These are phyloP conservation scores for Liquidambar formosana DNA, from an alignment of 164 flowering plant species.

Conservation along the genomic window DNA sequence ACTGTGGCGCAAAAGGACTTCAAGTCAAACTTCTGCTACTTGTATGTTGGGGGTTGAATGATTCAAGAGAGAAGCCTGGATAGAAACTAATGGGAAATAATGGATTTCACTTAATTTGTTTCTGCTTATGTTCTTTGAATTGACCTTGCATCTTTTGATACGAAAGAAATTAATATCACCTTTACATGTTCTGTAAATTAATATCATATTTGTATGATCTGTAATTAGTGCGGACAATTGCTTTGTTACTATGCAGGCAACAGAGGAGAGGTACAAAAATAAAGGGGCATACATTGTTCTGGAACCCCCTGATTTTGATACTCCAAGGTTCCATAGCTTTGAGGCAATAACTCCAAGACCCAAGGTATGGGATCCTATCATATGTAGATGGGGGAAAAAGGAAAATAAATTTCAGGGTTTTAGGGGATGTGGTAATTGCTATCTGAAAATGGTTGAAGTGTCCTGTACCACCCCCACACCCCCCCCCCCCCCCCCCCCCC, in stretches of 20 bases:
- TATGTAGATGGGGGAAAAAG: background rate
- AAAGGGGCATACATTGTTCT: conserved; percentile 80
- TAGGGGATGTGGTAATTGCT: background rate
- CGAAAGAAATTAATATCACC: background rate
- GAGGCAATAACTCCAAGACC: conserved; percentile 84
- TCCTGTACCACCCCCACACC: too few species aligned
- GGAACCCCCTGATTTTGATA: conserved; percentile 68
- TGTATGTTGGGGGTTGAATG: background rate
- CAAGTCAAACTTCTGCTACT: background rate
- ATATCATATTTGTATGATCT: background rate
- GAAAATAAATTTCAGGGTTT: background rate
- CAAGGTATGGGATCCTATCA: conserved; percentile 41
- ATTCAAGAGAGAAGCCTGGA: background rate
- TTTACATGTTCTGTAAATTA: background rate
- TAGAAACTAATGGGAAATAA: background rate
- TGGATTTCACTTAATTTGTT: background rate
- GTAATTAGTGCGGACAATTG: background rate
- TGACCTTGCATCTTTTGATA: background rate
- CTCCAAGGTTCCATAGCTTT: conserved; percentile 67
- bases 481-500: too few species aligned
- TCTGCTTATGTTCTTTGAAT: background rate
- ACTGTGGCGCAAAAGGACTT: background rate
- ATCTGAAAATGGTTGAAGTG: background rate
- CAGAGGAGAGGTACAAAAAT: conserved; percentile 74
- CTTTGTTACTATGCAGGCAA: conserved; percentile 50